These are phyloP conservation scores for Apocynum venetum DNA, from an alignment of 257 asterid species.

Conservation along the genomic window DNA sequence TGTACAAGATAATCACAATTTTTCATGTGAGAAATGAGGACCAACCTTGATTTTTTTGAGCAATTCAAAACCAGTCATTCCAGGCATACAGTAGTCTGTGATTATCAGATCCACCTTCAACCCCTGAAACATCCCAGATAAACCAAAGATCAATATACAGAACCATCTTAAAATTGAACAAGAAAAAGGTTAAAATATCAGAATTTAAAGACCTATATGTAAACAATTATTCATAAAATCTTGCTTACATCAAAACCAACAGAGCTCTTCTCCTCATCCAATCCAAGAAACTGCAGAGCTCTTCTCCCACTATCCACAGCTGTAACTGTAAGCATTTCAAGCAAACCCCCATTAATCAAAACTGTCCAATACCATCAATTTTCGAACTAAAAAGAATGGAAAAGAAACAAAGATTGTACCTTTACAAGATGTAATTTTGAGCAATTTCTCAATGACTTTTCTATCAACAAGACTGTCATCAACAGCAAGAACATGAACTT, in stretches of 20 bases:
- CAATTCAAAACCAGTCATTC: constrained; percentile 87
- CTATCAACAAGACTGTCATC: constrained; percentile 40
- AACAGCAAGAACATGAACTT: constrained; percentile 41
- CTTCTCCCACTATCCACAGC: constrained; percentile 89
- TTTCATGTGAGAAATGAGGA: neutral
- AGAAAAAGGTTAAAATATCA: neutral
- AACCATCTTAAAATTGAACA: neutral
- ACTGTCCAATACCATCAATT: neutral
- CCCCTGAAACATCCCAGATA: constrained; percentile 36
- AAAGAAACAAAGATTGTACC: constrained; percentile 16
- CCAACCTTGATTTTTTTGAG: constrained; percentile 79
- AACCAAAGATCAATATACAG: constrained; percentile 3
- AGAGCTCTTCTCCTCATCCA: constrained; percentile 61
- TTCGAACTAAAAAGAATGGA: no score
- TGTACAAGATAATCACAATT: neutral
- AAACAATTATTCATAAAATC: no score
- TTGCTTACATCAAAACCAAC: constrained; percentile 57
- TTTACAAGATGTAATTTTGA: constrained; percentile 38
- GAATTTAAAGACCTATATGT: neutral
- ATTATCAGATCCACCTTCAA: constrained; percentile 86
- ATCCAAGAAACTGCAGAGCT: constrained; percentile 80
- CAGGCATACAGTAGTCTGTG: constrained; percentile 97
- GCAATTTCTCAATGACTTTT: constrained; percentile 37
- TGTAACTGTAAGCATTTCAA: constrained; percentile 51
- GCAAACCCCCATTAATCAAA: constrained; percentile 10